Evolutionary conservation across 2,329 filamentous ascomycete genomes (phyloP), one percentile per base, ranked within the genome.

Genomic region (Hypoxylon sp.): DNA sequence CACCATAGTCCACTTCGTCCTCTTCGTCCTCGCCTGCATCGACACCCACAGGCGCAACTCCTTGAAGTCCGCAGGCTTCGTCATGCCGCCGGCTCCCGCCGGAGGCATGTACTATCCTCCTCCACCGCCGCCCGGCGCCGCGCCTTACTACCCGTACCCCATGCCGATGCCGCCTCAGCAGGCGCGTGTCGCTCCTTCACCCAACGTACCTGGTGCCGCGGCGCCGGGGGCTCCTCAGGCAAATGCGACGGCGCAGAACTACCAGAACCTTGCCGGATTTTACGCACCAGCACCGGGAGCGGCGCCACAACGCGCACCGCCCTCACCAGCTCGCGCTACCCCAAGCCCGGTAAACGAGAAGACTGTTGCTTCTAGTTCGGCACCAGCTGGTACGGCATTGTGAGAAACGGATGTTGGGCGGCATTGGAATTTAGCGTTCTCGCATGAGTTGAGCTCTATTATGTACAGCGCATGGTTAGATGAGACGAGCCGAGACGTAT

Each of bases 1-100:
- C 0, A 86, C 93, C 70, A 81, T 97, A 58, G 84, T 94, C 32
- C 95, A 97, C 72, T 87, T 97, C 68, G 84, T 87, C 44, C 98
- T 95, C 5, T 94, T 93, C 78, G 88, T 75, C 10, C 34, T 74
- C 22, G 73, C 73, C 15, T 75, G 73, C 62, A 69, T 75, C 64
- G 73, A 75, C 30, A 74, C 73, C 7, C 69, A 74, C 44, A 72
- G 65, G 56, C 73, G 73, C 20, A 75, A 75, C 53, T 8, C 49
- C 10, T 15, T 71, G 34, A 70, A 56, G 56, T 59, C 68, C 13
- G 57, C 68, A 0, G 68, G 70, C 8, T 28, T 71, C 13, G 54
- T 71, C 44, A 37, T 72, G 56, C 62, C 59, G 1, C 48, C 50
- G 20, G 47, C 51, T 7, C 28, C 26, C 7, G 67, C 48, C 3